phyloP scores from a whole-genome alignment of 805 yeast species.

The Saturnispora besseyi region DNA sequence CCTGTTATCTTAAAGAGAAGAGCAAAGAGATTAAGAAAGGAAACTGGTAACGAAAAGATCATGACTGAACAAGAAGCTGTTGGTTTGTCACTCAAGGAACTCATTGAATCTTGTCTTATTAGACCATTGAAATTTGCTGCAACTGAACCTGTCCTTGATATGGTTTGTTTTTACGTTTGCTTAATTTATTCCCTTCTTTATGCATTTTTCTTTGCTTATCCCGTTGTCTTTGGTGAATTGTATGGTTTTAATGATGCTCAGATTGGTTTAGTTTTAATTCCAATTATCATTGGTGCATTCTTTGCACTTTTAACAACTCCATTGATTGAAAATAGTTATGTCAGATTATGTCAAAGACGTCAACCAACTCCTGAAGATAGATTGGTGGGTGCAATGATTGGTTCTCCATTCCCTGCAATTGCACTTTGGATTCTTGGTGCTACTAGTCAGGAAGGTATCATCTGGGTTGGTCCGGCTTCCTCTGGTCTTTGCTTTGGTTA shows the following conservation, averaged over 20 bases:
- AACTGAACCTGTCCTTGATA: constrained; percentile 78
- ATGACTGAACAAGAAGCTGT: constrained; percentile 91
- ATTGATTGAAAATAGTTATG: constrained; percentile 54
- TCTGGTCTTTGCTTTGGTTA: constrained; percentile 52
- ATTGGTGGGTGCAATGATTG: constrained; percentile 71
- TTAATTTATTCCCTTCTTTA: constrained; percentile 83
- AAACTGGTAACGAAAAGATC: constrained; percentile 73
- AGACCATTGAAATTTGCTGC: constrained; percentile 73
- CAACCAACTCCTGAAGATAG: constrained; percentile 73
- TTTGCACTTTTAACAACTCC: constrained; percentile 72
- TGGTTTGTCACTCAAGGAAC: constrained; percentile 59
- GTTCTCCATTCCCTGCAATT: constrained; percentile 75
- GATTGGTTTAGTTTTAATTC: constrained; percentile 82
- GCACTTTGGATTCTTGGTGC: constrained; percentile 77
- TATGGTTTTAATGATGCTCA: constrained; percentile 71
- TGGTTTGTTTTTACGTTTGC: constrained; percentile 80
- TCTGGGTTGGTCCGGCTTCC: constrained; percentile 58
- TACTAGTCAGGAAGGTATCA: constrained; percentile 56
- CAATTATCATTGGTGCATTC: constrained; percentile 80
- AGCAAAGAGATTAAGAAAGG: constrained; percentile 60
- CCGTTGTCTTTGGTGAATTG: constrained; percentile 72
- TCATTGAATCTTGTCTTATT: constrained; percentile 60
- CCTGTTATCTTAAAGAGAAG: constrained; percentile 66
- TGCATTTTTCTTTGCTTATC: constrained; percentile 93
- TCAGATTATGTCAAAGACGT: constrained; percentile 41